Percentiles rank a stretch among this genome's conserved stretches.
Evolutionary conservation across 371 early-diverging fungal species (phyloP).

Genomic region (Circinella umbellata): DNA sequence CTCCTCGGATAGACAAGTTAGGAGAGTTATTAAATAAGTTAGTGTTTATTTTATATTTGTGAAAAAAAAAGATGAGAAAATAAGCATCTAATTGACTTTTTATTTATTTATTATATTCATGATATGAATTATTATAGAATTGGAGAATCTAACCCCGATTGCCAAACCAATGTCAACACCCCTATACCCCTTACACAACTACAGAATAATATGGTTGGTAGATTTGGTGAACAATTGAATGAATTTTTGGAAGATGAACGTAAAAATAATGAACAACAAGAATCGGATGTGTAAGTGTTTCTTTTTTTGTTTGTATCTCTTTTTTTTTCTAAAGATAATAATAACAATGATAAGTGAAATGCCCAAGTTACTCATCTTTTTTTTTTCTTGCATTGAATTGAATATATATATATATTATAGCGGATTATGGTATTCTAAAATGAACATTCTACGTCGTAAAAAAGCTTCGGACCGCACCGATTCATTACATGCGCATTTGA

Average conservation of each 20-base stretch:
- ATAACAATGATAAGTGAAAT: no score
- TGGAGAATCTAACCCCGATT: conserved; percentile 68
- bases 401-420: background rate
- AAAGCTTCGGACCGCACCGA: conserved; percentile 27
- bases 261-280: conserved; percentile 38
- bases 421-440: conserved; percentile 50
- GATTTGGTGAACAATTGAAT: conserved; percentile 46
- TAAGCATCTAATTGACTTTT: background rate
- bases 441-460: conserved; percentile 47
- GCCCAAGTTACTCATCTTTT: background rate
- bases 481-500: conserved; percentile 33
- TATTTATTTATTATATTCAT: background rate
- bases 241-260: conserved; percentile 64
- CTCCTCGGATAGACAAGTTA: conserved; percentile 40
- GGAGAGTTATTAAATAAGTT: conserved; percentile 48
- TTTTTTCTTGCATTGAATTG: background rate
- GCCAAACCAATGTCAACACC: conserved; percentile 56
- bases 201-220: conserved; percentile 42
- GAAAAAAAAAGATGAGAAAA: background rate
- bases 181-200: conserved; percentile 39
- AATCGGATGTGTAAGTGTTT: conserved; percentile 39
- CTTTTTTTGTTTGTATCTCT: no score
- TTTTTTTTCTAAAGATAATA: no score
- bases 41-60: conserved; percentile 17
- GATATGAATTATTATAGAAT: conserved; percentile 33